Conservation (phyloP, 768 basidiomycete genomes). For the Leucogyrophana mollusca region DNA sequence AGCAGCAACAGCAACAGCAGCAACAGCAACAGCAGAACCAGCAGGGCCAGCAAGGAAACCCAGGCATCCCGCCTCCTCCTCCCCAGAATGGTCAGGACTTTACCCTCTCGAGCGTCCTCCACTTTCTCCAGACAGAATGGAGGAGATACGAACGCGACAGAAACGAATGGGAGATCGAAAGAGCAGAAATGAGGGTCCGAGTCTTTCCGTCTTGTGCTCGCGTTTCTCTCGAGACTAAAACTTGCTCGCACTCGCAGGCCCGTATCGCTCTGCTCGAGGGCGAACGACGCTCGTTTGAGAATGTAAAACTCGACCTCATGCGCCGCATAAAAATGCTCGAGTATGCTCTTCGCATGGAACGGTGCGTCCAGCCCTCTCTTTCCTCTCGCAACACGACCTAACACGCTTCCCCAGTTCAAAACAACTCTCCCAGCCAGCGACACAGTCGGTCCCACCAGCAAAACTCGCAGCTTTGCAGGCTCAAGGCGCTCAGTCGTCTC, state of each 20-base stretch:
- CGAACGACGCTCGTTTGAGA: constrained; percentile 95
- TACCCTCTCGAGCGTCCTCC: constrained; percentile 90
- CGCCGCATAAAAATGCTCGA: constrained; percentile 99
- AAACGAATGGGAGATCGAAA: constrained; percentile 99
- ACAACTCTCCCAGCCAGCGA: constrained; percentile 63
- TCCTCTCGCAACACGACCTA: constrained; percentile 31
- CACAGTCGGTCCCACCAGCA: constrained; percentile 58
- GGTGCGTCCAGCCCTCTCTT: constrained; percentile 52
- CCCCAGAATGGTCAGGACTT: constrained; percentile 90
- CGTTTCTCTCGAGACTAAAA: constrained; percentile 13
- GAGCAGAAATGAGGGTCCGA: constrained; percentile 97
- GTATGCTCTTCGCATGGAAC: constrained; percentile 93
- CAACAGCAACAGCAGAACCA: constrained; percentile 60
- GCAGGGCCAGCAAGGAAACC: constrained; percentile 52
- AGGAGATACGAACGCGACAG: constrained; percentile 95
- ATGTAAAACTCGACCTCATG: constrained; percentile 93
- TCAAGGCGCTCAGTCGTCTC: constrained; percentile 43
- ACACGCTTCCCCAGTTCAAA: constrained; percentile 57
- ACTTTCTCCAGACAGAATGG: constrained; percentile 99
- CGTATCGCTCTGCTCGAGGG: constrained; percentile 97
- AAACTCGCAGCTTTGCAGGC: constrained; percentile 66
- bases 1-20: constrained; percentile 36
- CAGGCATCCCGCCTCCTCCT: constrained; percentile 67
- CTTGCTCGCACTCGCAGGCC: constrained; percentile 52
- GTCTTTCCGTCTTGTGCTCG: constrained; percentile 8